These are phyloP conservation scores for Xylariaceae sp. DNA, from an alignment of 2,329 filamentous ascomycete genomes.

Conservation along the genomic window DNA sequence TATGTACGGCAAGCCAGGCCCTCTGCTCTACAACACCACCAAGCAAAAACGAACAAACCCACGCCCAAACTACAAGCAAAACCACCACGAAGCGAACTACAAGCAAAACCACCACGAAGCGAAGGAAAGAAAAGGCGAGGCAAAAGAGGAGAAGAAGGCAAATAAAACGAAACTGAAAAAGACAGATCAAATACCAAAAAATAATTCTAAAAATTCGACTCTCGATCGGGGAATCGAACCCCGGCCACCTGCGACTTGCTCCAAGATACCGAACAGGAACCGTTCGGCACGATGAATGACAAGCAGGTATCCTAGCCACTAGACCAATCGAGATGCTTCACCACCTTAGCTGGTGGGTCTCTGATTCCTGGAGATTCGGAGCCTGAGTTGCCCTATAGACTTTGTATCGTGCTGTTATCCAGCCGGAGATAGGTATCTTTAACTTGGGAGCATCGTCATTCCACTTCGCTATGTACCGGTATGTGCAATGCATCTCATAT, in stretches of 20 bases:
- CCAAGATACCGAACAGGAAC: background rate
- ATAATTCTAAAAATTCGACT: constrained; percentile 19
- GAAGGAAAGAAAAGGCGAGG: background rate
- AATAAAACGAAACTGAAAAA: background rate
- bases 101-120: background rate
- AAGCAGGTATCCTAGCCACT: constrained; percentile 19
- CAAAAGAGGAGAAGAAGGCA: background rate
- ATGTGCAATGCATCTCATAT: no score
- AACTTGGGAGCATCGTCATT: no score
- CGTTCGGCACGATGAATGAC: background rate
- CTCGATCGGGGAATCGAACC: constrained; percentile 37
- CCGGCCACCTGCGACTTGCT: constrained; percentile 29
- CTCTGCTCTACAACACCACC: no score
- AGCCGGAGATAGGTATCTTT: no score
- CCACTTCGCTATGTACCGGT: no score
- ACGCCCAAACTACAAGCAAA: no score
- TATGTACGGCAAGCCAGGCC: no score
- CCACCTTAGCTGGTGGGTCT: background rate
- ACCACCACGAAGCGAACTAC: no score
- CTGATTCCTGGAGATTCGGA: background rate
- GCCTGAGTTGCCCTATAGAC: background rate
- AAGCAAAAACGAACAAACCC: no score
- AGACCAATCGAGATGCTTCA: constrained; percentile 14
- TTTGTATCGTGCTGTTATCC: no score
- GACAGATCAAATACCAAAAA: background rate